These are phyloP conservation scores for Penicillium malachiteum DNA, from an alignment of 495 filamentous ascomycete genomes.

Conservation along the genomic window DNA sequence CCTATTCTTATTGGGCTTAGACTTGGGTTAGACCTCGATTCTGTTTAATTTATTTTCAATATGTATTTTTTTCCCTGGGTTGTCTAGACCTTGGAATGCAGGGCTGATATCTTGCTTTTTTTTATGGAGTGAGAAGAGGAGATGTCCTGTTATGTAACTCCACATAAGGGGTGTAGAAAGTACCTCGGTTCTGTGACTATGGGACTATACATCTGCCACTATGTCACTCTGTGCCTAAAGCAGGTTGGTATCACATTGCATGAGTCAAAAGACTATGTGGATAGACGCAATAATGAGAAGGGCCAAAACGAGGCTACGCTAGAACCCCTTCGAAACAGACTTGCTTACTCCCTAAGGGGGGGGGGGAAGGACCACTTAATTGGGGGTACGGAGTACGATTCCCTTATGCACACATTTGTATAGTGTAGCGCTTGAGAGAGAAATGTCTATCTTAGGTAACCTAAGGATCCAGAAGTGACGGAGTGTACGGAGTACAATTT, in stretches of 20 bases:
- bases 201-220: background rate
- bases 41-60: background rate
- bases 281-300: background rate
- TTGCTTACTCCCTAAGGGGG: background rate
- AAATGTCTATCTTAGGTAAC: background rate
- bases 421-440: background rate
- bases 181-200: background rate
- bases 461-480: background rate
- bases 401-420: too few species aligned
- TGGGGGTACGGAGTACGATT: too few species aligned
- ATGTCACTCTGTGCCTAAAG: background rate
- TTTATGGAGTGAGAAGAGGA: background rate
- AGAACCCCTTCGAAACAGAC: background rate
- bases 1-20: background rate
- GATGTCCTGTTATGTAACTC: background rate
- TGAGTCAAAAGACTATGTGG: background rate
- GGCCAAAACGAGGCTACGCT: background rate
- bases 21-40: background rate
- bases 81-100: slow-evolving; percentile 12
- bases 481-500: background rate
- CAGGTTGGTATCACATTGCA: slow-evolving; percentile 5
- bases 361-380: too few species aligned
- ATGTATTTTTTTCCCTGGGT: background rate
- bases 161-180: background rate
- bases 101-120: slow-evolving; percentile 4